Evolutionary conservation across 2,329 filamentous ascomycete genomes (phyloP), one percentile per base, ranked within the genome.

Genomic region (Talaromyces albobiverticillius): DNA sequence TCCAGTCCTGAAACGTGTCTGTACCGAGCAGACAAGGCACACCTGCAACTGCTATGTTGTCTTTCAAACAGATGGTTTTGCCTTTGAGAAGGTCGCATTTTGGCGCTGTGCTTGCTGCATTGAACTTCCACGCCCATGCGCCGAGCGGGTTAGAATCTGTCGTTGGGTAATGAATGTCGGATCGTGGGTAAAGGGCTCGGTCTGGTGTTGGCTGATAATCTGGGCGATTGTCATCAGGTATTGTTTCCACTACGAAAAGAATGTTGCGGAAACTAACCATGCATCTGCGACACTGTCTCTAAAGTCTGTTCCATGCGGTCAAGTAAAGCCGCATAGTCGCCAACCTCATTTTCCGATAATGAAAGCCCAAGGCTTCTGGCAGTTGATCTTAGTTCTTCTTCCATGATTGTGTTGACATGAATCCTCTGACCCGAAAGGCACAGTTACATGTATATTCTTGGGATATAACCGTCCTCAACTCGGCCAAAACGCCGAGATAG

Each of bases 1-100:
- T 36, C 14, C n/a, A 76, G 72, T 36, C 60, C 56, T 62, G 40
- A 18, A 43, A 22, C 16, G 11, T 51, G n/a, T 14, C 16, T 5
- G 67, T 53, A 2, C 68, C 69, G 7, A 32, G 20, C 6, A 38
- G 26, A 2, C 20, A n/a, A n/a, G 46, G 23, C 4, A 34, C 22
- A 9, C 20, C 14, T 13, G 22, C 23, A 5, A 32, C 10, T 10
- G 46, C 46, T 4, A 31, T 32, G 22, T 22, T n/a, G 20, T 49
- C 29, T 26, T 38, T 22, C 6, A 49, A 14, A 23, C 18, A 23
- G 4, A 43, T 2, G 2, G 41, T 23, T 43, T 23, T 43, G 18
- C 41, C 53, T 13, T 16, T 16, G 14, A 36, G n/a, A 6, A 16
- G 32, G 16, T 16, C 32, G 3, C 10, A 3, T 6, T 16, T 16